Evolutionary conservation across 1,284 basidiomycete species (phyloP), one percentile per base, ranked within the genome.

Genomic region (Apiotrichum laibachii): DNA sequence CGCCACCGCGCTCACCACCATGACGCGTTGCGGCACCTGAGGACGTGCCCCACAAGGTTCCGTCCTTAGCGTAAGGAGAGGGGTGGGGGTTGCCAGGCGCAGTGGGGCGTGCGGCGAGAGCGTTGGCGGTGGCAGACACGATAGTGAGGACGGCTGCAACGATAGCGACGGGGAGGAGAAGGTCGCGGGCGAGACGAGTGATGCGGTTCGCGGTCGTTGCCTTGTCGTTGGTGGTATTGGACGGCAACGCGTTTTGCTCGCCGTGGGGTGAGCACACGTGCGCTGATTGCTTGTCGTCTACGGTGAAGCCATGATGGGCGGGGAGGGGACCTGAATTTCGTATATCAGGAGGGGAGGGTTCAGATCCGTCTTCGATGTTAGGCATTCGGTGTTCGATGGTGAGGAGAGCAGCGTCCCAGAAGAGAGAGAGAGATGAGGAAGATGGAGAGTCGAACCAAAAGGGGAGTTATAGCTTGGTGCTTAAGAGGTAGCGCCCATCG

Each of bases 271-370:
- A 15, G 12, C 8, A 18, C 43, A n/a, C 43, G 43, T 44, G 18
- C 43, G 43, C 11, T 7, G 37, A 16, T 37, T 44, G n/a, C 19
- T 44, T 44, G 5, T 44, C 43, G 43, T 21, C 21, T 21, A 21
- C 43, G 19, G n/a, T 21, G 3, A n/a, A 44, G n/a, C 5, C 43
- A 44, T 44, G 19, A n/a, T 47, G n/a, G 31, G 31, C 39, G 31
- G 19, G 7, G 22, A 26, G 13, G 33, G 31, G 40, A 44, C 35
- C 15, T 8, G 9, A 37, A 8, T 35, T 37, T 57, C 55, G 55
- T 57, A 57, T 57, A 57, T 57, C 55, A 42, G 55, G 55, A 10
- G 55, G 55, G 19, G 42, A 18, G 22, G 55, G 55, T 9, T 57
- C 55, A n/a, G 35, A 37, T 12, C 13, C 26, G 21, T 55, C 53